Evolutionary conservation across 129 eudicot genomes (phyloP), one percentile per base, ranked within the genome.

Genomic region (Artemisia annua): DNA sequence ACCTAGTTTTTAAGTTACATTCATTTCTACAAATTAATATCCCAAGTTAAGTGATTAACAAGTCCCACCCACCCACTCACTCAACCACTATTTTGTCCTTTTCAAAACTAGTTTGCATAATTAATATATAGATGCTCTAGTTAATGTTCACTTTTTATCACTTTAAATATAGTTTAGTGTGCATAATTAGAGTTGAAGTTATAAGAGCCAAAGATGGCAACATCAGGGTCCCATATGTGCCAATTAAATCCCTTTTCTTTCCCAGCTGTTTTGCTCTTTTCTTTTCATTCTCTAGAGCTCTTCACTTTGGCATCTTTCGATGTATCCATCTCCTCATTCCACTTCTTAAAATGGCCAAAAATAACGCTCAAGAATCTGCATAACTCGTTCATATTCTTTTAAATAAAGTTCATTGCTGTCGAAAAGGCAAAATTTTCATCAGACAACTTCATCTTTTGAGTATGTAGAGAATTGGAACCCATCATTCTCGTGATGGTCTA

Each of bases 291-390:
- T 57, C 35, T 30, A 30, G 35, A 30, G 6, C 35, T 30, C 39
- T 56, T 46, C 32, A 26, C 32, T 72, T 72, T 48, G 49, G 75
- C 54, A 71, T 71, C 69, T 60, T 22, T 72, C 22, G 15, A 58
- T 58, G 59, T 60, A 51, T 67, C 69, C 59, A 72, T 72, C 35
- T 62, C 78, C 70, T 73, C 70, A 62, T 62, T 19, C 78, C 78
- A 73, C 78, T 73, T 73, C 70, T 61, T 73, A 61, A 73, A 73
- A 61, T 60, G 77, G 61, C 77, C 77, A 60, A 73, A 73, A 73
- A 61, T 46, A 61, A 49, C 15, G 20, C 69, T 73, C 58, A 12
- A 10, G 77, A 73, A 61, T 73, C 77, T 10, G 69, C 60, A 61
- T 48, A 59, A 58, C 44, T 57, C 46, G 15, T 59, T 57, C 57